phyloP scores from a whole-genome alignment of 78 protist species.

The Dictyostelium citrinum region DNA sequence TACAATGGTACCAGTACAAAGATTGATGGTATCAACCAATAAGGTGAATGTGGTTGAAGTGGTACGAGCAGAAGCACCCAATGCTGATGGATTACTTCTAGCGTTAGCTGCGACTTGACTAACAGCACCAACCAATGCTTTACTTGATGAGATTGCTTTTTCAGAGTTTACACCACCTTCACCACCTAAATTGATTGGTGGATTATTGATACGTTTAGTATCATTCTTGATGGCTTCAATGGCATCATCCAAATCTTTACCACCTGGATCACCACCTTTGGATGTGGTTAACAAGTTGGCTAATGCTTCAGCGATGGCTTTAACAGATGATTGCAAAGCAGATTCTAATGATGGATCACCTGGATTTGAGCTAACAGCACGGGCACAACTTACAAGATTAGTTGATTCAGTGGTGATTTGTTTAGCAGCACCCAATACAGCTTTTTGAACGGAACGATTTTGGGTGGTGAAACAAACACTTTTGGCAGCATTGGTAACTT shows the following conservation, averaged over 20 bases:
- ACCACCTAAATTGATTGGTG: constrained; percentile 73
- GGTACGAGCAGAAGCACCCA: constrained; percentile 68
- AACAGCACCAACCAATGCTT: constrained; percentile 45
- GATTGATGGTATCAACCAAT: constrained; percentile 54
- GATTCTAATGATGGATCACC: constrained; percentile 66
- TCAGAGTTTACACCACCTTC: constrained; percentile 47
- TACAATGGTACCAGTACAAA: constrained; percentile 46
- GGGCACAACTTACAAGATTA: constrained; percentile 61
- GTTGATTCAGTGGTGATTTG: constrained; percentile 62
- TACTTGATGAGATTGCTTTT: constrained; percentile 13
- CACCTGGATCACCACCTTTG: constrained; percentile 83
- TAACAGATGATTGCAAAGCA: constrained; percentile 57
- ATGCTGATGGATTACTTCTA: constrained; percentile 63
- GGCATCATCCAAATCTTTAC: constrained; percentile 79
- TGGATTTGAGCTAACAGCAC: constrained; percentile 66
- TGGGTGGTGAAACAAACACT: constrained; percentile 66
- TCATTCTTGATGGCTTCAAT: constrained; percentile 48
- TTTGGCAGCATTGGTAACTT: constrained; percentile 79
- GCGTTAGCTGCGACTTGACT: constrained; percentile 61
- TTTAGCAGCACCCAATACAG: constrained; percentile 77
- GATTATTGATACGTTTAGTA: constrained; percentile 49
- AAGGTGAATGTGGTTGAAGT: constrained; percentile 20
- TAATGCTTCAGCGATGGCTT: constrained; percentile 65
- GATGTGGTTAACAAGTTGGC: constrained; percentile 63
- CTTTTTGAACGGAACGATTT: constrained; percentile 62